phyloP scores from a whole-genome alignment of 139 green algal genomes.

The Chlorella sorokiniana region DNA sequence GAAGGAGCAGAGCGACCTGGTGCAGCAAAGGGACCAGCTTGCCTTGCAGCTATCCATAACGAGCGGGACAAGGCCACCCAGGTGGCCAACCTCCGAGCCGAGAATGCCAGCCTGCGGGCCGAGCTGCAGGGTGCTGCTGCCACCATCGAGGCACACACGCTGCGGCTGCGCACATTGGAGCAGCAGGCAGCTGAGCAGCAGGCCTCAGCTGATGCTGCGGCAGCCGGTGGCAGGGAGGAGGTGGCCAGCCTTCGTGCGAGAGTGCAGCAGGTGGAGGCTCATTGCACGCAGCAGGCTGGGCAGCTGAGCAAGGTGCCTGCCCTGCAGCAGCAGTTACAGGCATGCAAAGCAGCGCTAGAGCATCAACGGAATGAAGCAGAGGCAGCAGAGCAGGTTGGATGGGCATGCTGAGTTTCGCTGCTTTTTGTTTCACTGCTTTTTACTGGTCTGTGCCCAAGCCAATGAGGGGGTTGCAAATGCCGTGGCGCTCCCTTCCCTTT shows the following conservation, averaged over 20 bases:
- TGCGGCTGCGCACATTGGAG: not conserved
- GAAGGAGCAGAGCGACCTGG: not conserved
- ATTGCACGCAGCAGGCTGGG: not conserved
- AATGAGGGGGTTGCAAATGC: too few species aligned
- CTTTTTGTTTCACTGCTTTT: too few species aligned
- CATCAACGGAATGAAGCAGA: not conserved
- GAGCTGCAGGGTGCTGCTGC: not conserved
- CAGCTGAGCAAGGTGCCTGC: not conserved
- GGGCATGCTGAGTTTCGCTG: not conserved
- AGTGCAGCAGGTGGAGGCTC: not conserved
- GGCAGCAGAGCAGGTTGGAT: not conserved
- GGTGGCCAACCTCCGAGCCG: not conserved
- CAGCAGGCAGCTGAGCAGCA: not conserved
- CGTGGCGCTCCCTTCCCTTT: too few species aligned
- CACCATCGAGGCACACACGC: not conserved
- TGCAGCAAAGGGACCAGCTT: not conserved
- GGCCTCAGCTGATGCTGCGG: not conserved
- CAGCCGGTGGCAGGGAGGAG: not conserved
- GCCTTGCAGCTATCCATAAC: not conserved
- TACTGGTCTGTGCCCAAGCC: too few species aligned
- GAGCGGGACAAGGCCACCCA: not conserved
- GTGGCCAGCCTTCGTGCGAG: not conserved
- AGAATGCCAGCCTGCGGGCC: not conserved
- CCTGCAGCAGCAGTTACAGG: not conserved
- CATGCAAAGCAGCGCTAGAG: not conserved